These are phyloP conservation scores for Drechslerella dactyloides DNA, from an alignment of 2,329 filamentous ascomycete species.

Conservation along the genomic window DNA sequence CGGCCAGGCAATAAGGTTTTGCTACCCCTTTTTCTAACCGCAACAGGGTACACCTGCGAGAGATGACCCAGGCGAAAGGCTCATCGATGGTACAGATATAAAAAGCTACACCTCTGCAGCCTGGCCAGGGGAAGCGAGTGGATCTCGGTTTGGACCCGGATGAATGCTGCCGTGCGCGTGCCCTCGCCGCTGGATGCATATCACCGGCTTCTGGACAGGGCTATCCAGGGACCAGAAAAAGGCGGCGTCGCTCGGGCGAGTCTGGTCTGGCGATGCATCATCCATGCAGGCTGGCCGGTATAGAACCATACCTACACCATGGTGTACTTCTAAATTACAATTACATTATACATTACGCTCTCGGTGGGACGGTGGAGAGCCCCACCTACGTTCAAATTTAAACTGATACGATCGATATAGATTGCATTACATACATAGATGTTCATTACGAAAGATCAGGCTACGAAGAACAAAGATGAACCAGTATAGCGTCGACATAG, in stretches of 20 bases:
- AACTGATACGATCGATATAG: not conserved
- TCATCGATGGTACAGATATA: slow-evolving; percentile 12
- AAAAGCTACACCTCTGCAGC: not conserved
- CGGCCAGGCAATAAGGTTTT: slow-evolving; percentile 16
- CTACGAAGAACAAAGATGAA: not conserved
- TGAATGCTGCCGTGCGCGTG: no score
- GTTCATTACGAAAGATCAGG: slow-evolving; percentile 6
- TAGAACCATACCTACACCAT: no score
- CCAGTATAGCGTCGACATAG: not conserved
- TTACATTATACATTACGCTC: not conserved
- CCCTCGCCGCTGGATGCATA: no score
- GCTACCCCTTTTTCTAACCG: slow-evolving; percentile 34
- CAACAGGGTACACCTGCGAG: slow-evolving; percentile 33
- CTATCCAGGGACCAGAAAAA: no score
- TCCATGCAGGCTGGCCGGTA: no score
- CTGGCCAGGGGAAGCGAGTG: not conserved
- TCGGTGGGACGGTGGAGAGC: not conserved
- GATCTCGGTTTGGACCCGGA: not conserved
- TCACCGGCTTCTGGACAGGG: no score
- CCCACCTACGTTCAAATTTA: not conserved
- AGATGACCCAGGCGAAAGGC: slow-evolving; percentile 4
- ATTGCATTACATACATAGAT: not conserved
- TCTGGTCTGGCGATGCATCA: no score
- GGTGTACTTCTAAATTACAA: no score
- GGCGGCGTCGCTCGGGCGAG: no score